These are phyloP conservation scores for Phylloporus sp. DNA, from an alignment of 768 basidiomycete genomes.

Conservation along the genomic window DNA sequence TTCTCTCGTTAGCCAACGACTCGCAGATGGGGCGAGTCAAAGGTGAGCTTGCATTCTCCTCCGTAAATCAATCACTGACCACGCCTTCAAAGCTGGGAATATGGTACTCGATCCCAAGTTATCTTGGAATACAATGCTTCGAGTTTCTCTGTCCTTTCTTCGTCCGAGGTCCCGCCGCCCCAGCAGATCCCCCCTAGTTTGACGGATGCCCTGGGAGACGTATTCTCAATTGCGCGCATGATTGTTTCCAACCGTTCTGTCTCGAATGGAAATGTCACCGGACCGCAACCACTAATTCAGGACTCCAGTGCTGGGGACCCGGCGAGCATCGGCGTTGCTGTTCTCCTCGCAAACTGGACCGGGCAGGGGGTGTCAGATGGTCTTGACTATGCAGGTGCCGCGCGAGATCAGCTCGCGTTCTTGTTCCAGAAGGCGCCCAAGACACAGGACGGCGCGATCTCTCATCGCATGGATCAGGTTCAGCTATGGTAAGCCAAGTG, in stretches of 20 bases:
- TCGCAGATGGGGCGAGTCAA: slow-evolving; percentile 40
- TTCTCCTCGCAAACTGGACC: slow-evolving; percentile 61
- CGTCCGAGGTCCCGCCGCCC: slow-evolving; percentile 26
- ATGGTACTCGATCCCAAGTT: slow-evolving; percentile 48
- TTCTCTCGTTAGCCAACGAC: slow-evolving; percentile 32
- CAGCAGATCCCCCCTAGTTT: slow-evolving; percentile 13
- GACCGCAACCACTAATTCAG: slow-evolving; percentile 55
- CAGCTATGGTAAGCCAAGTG: slow-evolving; percentile 58
- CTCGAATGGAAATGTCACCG: slow-evolving; percentile 40
- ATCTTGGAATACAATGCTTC: slow-evolving; percentile 48
- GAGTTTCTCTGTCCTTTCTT: slow-evolving; percentile 42
- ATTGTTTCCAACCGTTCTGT: slow-evolving; percentile 46
- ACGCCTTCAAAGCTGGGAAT: slow-evolving; percentile 43
- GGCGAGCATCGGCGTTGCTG: slow-evolving; percentile 68
- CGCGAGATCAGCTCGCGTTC: slow-evolving; percentile 61
- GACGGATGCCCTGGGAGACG: slow-evolving; percentile 42
- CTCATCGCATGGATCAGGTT: slow-evolving; percentile 64
- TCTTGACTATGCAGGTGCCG: slow-evolving; percentile 60
- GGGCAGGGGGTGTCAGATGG: slow-evolving; percentile 33
- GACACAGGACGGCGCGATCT: slow-evolving; percentile 75
- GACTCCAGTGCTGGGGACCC: slow-evolving; percentile 74
- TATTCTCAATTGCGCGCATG: slow-evolving; percentile 51
- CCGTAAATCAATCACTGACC: not conserved
- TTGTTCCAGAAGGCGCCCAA: slow-evolving; percentile 54
- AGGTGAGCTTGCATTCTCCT: slow-evolving; percentile 28